Base-by-base conservation (phyloP, 768 basidiomycete species). In the Agrocybe praecox region DNA sequence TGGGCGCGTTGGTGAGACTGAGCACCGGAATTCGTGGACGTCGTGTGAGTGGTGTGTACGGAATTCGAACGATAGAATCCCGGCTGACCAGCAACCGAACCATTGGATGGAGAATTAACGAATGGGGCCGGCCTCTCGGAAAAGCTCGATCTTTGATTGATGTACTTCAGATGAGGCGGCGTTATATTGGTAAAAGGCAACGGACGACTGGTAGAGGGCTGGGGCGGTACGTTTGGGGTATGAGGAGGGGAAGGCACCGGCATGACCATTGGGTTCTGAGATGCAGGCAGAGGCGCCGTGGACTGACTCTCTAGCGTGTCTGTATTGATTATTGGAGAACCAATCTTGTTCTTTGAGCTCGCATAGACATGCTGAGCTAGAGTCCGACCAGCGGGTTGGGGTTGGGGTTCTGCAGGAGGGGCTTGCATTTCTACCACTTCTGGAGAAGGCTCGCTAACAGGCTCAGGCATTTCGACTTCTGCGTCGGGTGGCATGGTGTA, bases 291-390 rank as follows among this genome's bases (percentile, higher is more conserved):
- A 19, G 59, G 53, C 36, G 61, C 36, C 12, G 60, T 64, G 15
- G 59, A 56, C 2, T 60, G 49, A 21, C 52, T 58, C 23, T 50
- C 51, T 18, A 67, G 61, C 24, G 45, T 45, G 9, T 53, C 52
- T 15, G 59, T 29, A 23, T 48, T 61, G 17, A 67, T 62, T 60
- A 69, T 63, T 2, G 67, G 65, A 12, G 55, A 46, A 15, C 60
- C 40, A 24, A 55, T 63, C 49, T 60, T 65, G 52, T 56, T 64
- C 23, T 67, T 49, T 4, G 77, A 75, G 46, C 76, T 79, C 7
- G 75, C 76, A 59, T 80, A 82, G 23, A 82, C 63, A 48, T 72
- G 74, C 46, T 79, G 80, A 21, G 80, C 80, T 33, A 71, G 62
- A 2, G 72, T 72, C 46, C 65, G 56, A 14, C 66, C 69, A 5